Percentiles rank a stretch among this genome's conserved stretches.
phyloP scores from a whole-genome alignment of 441 rosid species.

The Adansonia madagascariensis region DNA sequence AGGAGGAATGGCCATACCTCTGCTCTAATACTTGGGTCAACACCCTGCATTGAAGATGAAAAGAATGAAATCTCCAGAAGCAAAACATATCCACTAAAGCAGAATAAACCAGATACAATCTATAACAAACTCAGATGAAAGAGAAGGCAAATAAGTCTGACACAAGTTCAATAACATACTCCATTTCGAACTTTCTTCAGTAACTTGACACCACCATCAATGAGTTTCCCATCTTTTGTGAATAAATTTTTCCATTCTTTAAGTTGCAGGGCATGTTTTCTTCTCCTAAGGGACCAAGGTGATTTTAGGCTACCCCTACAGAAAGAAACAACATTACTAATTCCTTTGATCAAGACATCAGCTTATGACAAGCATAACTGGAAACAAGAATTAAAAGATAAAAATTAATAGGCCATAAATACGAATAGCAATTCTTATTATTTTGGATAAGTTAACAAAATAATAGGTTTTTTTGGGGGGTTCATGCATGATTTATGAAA shows the following conservation, averaged over 20 bases:
- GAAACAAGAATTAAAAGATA: neutral
- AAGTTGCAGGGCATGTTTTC: conserved; percentile 73
- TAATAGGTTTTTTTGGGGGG: neutral
- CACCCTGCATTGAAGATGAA: conserved; percentile 57
- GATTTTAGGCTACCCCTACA: conserved; percentile 77
- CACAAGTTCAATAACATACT: conserved; percentile 50
- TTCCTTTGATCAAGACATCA: neutral
- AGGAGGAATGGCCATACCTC: conserved; percentile 98
- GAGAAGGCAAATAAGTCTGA: neutral
- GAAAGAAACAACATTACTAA: conserved; percentile 23
- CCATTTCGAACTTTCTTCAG: conserved; percentile 89
- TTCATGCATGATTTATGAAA: neutral
- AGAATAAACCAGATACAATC: conserved; percentile 11
- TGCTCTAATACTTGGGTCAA: conserved; percentile 83
- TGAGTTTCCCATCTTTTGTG: conserved; percentile 68
- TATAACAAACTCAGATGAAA: neutral
- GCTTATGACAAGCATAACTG: neutral
- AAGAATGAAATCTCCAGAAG: conserved; percentile 14
- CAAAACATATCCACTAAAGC: conserved; percentile 2
- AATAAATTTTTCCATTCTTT: conserved; percentile 75
- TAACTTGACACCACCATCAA: conserved; percentile 77
- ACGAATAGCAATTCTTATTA: neutral
- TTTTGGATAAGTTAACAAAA: conserved; percentile 14
- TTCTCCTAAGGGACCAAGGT: conserved; percentile 84
- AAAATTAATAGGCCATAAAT: neutral